Conservation (phyloP, 768 basidiomycete species). For the Neoboletus magnificus region DNA sequence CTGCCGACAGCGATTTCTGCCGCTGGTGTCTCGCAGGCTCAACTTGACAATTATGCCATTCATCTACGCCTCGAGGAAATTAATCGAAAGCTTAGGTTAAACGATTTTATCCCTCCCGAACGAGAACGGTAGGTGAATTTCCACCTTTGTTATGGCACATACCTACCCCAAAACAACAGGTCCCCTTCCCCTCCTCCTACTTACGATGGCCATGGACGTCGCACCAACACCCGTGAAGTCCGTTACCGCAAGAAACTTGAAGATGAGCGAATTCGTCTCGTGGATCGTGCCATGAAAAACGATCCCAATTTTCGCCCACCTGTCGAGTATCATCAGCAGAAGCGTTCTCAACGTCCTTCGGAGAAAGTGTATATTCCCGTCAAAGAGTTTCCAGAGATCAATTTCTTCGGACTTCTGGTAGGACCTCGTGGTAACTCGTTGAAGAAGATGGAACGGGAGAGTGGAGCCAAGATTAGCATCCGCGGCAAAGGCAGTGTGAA, state of each 20-base stretch:
- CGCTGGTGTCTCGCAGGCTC: conserved; percentile 89
- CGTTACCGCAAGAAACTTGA: conserved; percentile 95
- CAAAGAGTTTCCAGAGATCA: conserved; percentile 99
- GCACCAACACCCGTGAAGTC: conserved; percentile 98
- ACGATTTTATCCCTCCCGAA: conserved; percentile 95
- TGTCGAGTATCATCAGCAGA: conserved; percentile 93
- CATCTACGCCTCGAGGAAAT: conserved; percentile 97
- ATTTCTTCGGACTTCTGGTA: conserved; percentile 97
- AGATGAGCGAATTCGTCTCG: conserved; percentile 87
- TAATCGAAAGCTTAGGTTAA: conserved; percentile 88
- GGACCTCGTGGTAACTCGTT: conserved; percentile 98
- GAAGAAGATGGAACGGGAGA: conserved; percentile 99
- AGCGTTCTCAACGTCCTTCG: conserved; percentile 87
- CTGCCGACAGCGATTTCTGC: conserved; percentile 92
- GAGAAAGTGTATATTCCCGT: conserved; percentile 99
- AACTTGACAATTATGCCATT: conserved; percentile 97
- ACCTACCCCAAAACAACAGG: conserved; percentile 40
- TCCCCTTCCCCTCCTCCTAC: conserved; percentile 97
- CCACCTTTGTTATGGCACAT: background rate
- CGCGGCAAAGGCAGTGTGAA: conserved; percentile 98
- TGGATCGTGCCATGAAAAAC: conserved; percentile 95
- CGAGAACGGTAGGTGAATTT: conserved; percentile 64
- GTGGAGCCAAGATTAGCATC: conserved; percentile 97
- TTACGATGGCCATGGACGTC: conserved; percentile 95
- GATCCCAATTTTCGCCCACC: conserved; percentile 98